Base-by-base conservation (phyloP, 495 filamentous ascomycete genomes). In the Amorphotheca resinae region DNA sequence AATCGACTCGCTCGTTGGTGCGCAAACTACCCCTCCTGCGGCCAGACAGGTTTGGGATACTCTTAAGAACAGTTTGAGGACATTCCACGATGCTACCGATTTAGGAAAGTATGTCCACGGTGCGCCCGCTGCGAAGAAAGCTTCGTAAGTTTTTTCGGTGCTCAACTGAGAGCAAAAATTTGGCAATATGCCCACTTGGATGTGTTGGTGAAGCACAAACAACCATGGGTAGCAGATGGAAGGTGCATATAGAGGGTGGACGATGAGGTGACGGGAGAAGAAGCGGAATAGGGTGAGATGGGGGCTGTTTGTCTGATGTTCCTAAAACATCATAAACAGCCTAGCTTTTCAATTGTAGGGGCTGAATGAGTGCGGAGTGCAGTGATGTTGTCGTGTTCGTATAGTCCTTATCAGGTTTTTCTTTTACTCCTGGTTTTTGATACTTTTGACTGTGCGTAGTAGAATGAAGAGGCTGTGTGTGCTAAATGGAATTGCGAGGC, bases 11-110 rank as follows among this genome's bases (percentile, higher is more conserved):
- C 61, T 86, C 12, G 68, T 93, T 33, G 82, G 84, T 40, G 84
- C 87, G 59, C 84, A 93, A 68, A 80, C 77, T 60, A 86, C 81
- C 32, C 91, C 93, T 1, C 87, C 91, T 3, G 77, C 67, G n/a
- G 81, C 74, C 35, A 79, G 84, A 52, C 76, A 86, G 54, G 79
- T 68, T 30, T 98, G 91, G 91, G 83, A 82, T 42, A 61, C 65
- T 28, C 69, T 86, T 59, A 96, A 96, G 82, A 68, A 69, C 39
- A 57, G 68, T 16, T 68, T 80, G 28, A 68, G 73, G 54, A 77
- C 86, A 63, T 87, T 74, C 48, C 77, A 84, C 51, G 82, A 86
- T 54, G 67, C 70, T 22, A 93, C 89, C 12, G 85, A 96, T 48
- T 12, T 54, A 18, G 40, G 45, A 8, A 54, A 48, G 26, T 57